These are phyloP conservation scores for Magnolia officinalis DNA, from an alignment of 164 flowering plant genomes.

Conservation along the genomic window DNA sequence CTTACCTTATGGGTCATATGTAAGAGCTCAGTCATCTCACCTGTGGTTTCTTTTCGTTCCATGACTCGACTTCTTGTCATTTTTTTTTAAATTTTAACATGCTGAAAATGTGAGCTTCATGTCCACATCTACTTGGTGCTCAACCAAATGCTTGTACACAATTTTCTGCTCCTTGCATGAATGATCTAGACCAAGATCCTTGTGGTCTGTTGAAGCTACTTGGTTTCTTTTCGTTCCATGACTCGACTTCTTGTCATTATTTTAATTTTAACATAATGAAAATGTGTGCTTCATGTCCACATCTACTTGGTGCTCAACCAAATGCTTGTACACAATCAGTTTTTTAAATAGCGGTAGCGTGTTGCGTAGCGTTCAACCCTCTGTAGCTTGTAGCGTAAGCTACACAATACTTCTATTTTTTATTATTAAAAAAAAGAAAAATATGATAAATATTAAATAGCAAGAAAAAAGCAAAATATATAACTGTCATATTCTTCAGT, in stretches of 20 bases:
- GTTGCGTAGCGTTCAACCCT: no score
- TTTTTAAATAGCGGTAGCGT: no score
- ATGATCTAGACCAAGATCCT: background rate
- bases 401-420: no score
- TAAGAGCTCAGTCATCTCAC: slow-evolving; percentile 36
- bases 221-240: background rate
- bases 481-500: no score
- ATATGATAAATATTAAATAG: no score
- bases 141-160: background rate
- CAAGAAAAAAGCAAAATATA: no score
- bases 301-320: background rate
- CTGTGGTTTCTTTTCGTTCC: background rate
- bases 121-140: background rate
- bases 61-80: background rate
- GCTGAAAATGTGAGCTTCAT: background rate
- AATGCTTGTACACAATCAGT: background rate
- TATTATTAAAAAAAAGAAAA: no score
- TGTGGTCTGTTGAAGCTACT: background rate
- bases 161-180: background rate
- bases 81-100: background rate
- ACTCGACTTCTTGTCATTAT: background rate
- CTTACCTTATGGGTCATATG: slow-evolving; percentile 94
- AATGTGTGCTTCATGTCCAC: background rate
- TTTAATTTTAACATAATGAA: background rate
- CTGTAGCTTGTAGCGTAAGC: no score